Conservation (phyloP, 176 grass and related monocot genomes). For the Sorghum bicolor region Sorghum_bicolor_NCBIv3 NC_012870.2:77046001-77046500, state of each 20-base stretch:
- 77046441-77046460: neutral
- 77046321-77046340: conserved; percentile 73
- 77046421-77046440: neutral
- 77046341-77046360: conserved; percentile 82
- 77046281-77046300: conserved; percentile 79
- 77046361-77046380: conserved; percentile 70
- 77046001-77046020: neutral
- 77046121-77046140: conserved; percentile 78
- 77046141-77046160: conserved; percentile 84
- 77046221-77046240: conserved; percentile 83
- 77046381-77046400: conserved; percentile 85
- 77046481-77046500: neutral
- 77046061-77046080: conserved; percentile 80
- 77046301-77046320: conserved; percentile 81
- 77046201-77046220: conserved; percentile 86
- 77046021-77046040: neutral
- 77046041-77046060: conserved; percentile 42
- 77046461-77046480: neutral
- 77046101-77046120: conserved; percentile 69
- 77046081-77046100: conserved; percentile 89
- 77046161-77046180: conserved; percentile 73
- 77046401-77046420: conserved; percentile 48
- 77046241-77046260: conserved; percentile 85
- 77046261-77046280: conserved; percentile 78
- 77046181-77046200: conserved; percentile 77